A percentile compares a stretch with the other conserved stretches of the same genome.
These are phyloP conservation scores for Excoecaria cochinchinensis DNA, from an alignment of 345 rosid species.

Conservation along the genomic window DNA sequence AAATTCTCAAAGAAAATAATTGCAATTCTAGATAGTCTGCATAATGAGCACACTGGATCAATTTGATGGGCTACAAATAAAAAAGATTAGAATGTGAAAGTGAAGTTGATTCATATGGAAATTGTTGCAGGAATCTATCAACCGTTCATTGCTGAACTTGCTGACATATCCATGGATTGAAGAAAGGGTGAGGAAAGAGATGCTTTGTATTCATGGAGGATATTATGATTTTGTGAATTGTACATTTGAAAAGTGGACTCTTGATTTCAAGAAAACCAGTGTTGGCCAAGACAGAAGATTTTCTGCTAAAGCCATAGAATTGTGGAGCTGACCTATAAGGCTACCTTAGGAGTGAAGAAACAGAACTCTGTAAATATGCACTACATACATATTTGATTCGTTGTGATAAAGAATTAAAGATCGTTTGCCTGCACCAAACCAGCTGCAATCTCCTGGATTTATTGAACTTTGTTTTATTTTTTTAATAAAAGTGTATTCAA, in stretches of 20 bases:
- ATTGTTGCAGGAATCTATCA: slow-evolving; percentile 60
- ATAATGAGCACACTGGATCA: too few relatives aligned
- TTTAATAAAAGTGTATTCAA: too few relatives aligned
- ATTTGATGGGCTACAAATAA: too few relatives aligned
- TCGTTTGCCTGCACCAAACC: too few relatives aligned
- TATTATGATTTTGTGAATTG: slow-evolving; percentile 61
- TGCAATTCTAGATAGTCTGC: too few relatives aligned
- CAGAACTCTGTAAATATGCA: too few relatives aligned
- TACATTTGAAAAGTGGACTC: slow-evolving; percentile 44
- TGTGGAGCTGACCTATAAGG: slow-evolving; percentile 45
- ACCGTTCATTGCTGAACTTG: slow-evolving; percentile 55
- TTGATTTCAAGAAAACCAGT: slow-evolving; percentile 30
- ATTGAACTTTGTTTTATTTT: too few relatives aligned
- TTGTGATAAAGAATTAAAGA: too few relatives aligned
- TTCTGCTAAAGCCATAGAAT: slow-evolving; percentile 29
- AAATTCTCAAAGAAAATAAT: background rate
- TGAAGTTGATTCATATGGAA: slow-evolving; percentile 1
- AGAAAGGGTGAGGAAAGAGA: slow-evolving; percentile 48
- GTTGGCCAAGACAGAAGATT: slow-evolving; percentile 14
- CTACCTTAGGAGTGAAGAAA: too few relatives aligned
- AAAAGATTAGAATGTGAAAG: too few relatives aligned
- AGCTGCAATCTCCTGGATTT: too few relatives aligned
- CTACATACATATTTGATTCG: background rate
- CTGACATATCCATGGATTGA: slow-evolving; percentile 72
- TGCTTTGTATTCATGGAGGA: slow-evolving; percentile 58